A percentile compares a stretch with the other conserved stretches of the same genome.
Evolutionary conservation across 257 asterid species (phyloP).

Genomic region (Plectranthus barbatus): DNA sequence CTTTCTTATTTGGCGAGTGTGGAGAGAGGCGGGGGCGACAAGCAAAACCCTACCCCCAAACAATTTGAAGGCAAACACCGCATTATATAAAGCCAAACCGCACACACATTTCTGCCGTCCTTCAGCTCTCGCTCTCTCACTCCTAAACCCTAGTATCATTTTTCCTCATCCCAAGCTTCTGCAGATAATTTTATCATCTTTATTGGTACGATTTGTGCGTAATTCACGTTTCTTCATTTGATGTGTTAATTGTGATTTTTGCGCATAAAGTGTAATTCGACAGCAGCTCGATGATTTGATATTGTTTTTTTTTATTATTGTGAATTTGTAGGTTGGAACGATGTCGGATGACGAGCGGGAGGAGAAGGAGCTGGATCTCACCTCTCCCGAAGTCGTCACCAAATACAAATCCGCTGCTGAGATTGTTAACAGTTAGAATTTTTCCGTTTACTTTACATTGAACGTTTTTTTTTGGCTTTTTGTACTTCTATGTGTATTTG

Average conservation of each 20-base stretch:
- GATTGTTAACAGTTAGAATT: slow-evolving; percentile 61
- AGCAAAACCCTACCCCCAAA: slow-evolving; percentile 30
- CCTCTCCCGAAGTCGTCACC: slow-evolving; percentile 80
- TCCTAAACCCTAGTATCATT: slow-evolving; percentile 22
- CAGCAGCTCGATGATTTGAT: background rate
- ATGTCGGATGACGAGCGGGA: slow-evolving; percentile 90
- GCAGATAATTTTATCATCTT: background rate
- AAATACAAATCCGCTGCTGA: slow-evolving; percentile 92
- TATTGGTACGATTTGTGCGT: slow-evolving; percentile 9
- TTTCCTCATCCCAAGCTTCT: background rate
- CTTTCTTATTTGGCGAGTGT: background rate
- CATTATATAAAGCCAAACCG: slow-evolving; percentile 26
- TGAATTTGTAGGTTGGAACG: slow-evolving; percentile 26
- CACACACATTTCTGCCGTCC: slow-evolving; percentile 10
- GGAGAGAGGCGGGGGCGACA: background rate
- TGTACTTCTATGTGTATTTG: background rate
- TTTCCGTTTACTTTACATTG: background rate
- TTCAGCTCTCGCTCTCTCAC: slow-evolving; percentile 23
- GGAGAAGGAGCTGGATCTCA: slow-evolving; percentile 88
- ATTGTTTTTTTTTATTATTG: background rate
- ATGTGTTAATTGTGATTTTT: background rate
- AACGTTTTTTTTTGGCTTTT: background rate
- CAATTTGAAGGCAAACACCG: background rate
- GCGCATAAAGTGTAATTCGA: background rate
- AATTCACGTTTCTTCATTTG: background rate